Conservation (phyloP, 1,284 basidiomycete genomes). For the Sphaerobolus stellatus region DNA sequence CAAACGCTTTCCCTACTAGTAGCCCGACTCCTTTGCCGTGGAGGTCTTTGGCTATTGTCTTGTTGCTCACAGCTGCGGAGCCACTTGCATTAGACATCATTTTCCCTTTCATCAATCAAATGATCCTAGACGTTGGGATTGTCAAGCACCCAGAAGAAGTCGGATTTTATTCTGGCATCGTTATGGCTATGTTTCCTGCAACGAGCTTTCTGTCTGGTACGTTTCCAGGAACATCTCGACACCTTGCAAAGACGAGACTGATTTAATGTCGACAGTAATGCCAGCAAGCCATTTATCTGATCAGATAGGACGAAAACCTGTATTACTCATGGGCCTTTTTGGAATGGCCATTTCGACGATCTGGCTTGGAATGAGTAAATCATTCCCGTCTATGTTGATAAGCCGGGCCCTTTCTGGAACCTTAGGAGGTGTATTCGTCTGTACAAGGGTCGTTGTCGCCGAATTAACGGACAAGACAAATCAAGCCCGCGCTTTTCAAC, state of each 20-base stretch:
- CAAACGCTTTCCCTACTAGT: too few species aligned
- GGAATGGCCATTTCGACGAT: conserved; percentile 7
- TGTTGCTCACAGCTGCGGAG: conserved; percentile 48
- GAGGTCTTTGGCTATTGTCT: conserved; percentile 43
- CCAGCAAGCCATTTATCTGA: conserved; percentile 6
- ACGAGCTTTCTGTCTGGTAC: conserved; percentile 20
- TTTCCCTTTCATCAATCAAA: conserved; percentile 23
- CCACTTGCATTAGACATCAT: conserved; percentile 41
- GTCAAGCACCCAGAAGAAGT: conserved; percentile 23
- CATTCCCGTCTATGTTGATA: conserved; percentile 9
- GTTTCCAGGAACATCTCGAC: conserved; percentile 8
- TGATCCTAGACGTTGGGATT: conserved; percentile 25
- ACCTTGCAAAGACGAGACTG: conserved; percentile 35
- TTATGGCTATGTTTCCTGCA: conserved; percentile 20
- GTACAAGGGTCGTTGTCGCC: conserved; percentile 3
- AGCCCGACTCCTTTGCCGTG: conserved; percentile 46
- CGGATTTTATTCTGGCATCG: conserved; percentile 23
- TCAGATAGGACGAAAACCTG: conserved; percentile 14
- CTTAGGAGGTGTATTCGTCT: conserved; percentile 3
- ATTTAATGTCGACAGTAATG: conserved; percentile 36
- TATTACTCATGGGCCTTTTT: conserved; percentile 8
- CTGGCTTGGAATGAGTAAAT: conserved; percentile 12
- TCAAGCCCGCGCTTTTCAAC: conserved; percentile 6
- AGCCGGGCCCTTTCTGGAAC: conserved; percentile 8
- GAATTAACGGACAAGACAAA: conserved; percentile 11